Base-by-base conservation (phyloP, 2,329 filamentous ascomycete genomes). In the Aspergillus intermedius region DNA sequence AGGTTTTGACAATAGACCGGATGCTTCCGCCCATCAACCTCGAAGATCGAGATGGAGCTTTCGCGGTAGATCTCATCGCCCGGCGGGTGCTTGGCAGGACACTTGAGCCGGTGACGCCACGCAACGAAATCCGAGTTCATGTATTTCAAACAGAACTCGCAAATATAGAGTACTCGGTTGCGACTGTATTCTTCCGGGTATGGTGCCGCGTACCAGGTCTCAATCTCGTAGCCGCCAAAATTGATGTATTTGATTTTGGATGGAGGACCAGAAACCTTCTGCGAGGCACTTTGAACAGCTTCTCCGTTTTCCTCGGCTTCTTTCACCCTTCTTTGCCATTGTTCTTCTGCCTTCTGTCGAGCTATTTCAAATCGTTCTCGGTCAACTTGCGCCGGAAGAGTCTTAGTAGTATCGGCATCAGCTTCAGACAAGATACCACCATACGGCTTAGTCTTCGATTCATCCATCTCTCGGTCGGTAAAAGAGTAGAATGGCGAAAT, bases 41-140 rank as follows among this genome's bases (percentile, higher is more conserved):
- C 93, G 64, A 95, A 98, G 59, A 98, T 96, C 0, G 89, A 95
- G 1, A 97, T 84, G 51, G 88, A 87, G 39, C 91, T 87, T 64
- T 98, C 91, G 46, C 93, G 87, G 65, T 98, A 98, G 44, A 98
- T 97, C 66, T 98, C 93, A 62, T 98, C 93, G 21, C 93, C 93
- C 0, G 94, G 94, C 3, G 93, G 94, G 63, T 97, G 91, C 67
- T 97, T 97, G 32, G 90, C 90, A 5, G 89, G 87, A 60, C 93
- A 98, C 74, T 98, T 98, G 60, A 90, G 80, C 73, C 97, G 97
- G 71, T 98, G 93, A 46, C 93, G 82, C 89, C 91, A 97, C 12
- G 93, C 91, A 23, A 98, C 93, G 61, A 95, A 97, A 66, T 96
- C 91, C 15, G 93, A 97, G 69, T 94, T 95, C 90, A 98, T 96